Evolutionary conservation across 352 stramenopile species (phyloP), one percentile per base, ranked within the genome.

Genomic region (Elongisporangium prolatum): DNA sequence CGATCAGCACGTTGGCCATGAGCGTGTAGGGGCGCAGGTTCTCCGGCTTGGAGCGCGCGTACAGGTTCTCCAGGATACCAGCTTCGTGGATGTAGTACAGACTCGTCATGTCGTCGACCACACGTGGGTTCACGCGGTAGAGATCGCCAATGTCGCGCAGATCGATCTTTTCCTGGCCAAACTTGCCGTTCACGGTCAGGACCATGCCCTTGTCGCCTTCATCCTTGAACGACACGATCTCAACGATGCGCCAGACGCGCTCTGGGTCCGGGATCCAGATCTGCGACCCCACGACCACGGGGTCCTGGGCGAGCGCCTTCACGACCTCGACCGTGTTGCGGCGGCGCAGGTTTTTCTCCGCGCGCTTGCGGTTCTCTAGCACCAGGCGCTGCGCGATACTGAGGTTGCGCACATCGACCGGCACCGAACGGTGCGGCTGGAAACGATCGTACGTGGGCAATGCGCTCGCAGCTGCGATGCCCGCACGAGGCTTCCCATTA

Each of bases 11-110:
- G 58, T 95, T 95, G 60, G 86, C 86, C 86, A 95, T 95, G 65
- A 93, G 80, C 67, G 86, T 93, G 63, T 95, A 95, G 21, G 86
- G 86, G 10, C 84, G 71, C 59, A 92, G 63, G 62, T 91, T 86
- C 50, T 89, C 83, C 5, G 74, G 63, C 60, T 85, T 87, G 52
- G 78, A 88, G 54, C 86, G 81, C 52, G 83, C 81, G 48, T 80
- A 71, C 20, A 95, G 62, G 64, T 95, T 95, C 59, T 89, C 81
- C 1, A 95, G 60, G 56, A 95, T 91, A 24, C 86, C 86, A 24
- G 86, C 84, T 64, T 95, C 86, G 70, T 95, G 86, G 69, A 95
- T 95, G 69, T 92, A 95, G 72, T 95, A 95, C 21, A 95, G 74
- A 17, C 77, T 59, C 40, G 86, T 95, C 86, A 95, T 95, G 68